These are phyloP conservation scores for Rhodotorula sp. DNA, from an alignment of 1,284 basidiomycete species.

Conservation along the genomic window DNA sequence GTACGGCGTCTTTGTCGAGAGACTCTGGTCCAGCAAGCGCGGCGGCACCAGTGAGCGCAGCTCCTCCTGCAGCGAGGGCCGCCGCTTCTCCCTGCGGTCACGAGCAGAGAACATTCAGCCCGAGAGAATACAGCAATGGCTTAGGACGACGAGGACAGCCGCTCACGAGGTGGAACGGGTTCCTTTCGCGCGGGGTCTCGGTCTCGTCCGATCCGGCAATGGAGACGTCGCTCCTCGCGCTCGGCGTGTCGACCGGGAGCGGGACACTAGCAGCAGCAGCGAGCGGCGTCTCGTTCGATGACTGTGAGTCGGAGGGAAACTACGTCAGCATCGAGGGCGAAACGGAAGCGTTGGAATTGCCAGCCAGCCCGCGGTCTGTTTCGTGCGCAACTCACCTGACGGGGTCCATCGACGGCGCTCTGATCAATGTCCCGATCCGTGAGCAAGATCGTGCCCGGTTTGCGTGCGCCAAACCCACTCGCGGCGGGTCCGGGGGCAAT, in stretches of 20 bases:
- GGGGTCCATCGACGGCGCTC: too few species aligned
- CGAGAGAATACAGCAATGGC: too few species aligned
- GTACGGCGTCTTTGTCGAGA: background rate
- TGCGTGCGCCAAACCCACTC: conserved; percentile 3
- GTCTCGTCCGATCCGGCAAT: background rate
- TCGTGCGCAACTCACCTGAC: background rate
- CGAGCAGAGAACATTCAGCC: too few species aligned
- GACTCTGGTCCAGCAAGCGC: background rate
- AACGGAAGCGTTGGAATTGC: background rate
- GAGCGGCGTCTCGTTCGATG: background rate
- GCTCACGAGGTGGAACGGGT: conserved; percentile 22
- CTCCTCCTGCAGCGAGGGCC: background rate
- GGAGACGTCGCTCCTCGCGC: background rate
- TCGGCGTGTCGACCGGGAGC: background rate
- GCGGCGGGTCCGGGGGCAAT: conserved; percentile 4
- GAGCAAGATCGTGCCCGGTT: background rate
- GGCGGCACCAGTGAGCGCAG: background rate
- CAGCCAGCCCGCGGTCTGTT: too few species aligned
- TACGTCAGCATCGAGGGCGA: background rate
- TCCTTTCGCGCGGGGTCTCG: conserved; percentile 11
- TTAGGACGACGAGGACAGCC: too few species aligned
- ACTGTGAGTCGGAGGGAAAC: background rate
- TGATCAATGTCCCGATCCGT: background rate
- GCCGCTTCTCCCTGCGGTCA: background rate
- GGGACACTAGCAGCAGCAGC: background rate